These are phyloP conservation scores for Coemansia sp. DNA, from an alignment of 192 early-diverging fungal genomes.

Conservation along the genomic window DNA sequence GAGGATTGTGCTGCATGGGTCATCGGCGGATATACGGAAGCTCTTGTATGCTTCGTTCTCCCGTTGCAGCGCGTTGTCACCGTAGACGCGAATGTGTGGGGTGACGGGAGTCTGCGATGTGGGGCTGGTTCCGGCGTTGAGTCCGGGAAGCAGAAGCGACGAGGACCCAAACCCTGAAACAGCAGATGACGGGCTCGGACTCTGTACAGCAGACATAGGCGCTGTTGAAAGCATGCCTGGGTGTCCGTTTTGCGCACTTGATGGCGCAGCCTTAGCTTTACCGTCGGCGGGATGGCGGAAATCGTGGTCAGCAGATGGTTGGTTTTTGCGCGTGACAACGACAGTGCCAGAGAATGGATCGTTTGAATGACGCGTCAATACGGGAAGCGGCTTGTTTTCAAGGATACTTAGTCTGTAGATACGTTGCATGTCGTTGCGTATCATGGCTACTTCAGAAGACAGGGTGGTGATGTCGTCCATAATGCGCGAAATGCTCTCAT, in stretches of 20 bases:
- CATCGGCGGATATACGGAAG: conserved; percentile 77
- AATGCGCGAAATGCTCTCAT: conserved; percentile 41
- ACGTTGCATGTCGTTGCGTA: conserved; percentile 51
- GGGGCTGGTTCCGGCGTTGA: conserved; percentile 19
- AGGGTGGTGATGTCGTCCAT: conserved; percentile 48
- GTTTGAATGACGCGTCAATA: conserved; percentile 21
- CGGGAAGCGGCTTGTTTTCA: conserved; percentile 54
- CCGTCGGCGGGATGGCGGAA: conserved; percentile 23
- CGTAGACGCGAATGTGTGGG: conserved; percentile 78
- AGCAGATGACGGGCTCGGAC: conserved; percentile 27
- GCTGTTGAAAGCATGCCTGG: conserved; percentile 16
- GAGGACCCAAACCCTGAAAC: conserved; percentile 20
- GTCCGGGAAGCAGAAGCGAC: conserved; percentile 36
- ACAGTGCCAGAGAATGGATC: conserved; percentile 42
- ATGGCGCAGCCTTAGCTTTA: conserved; percentile 13
- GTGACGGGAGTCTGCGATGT: conserved; percentile 42
- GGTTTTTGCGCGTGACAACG: conserved; percentile 30
- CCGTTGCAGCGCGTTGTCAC: conserved; percentile 67
- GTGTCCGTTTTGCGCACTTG: conserved; percentile 11
- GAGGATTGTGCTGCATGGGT: conserved; percentile 84
- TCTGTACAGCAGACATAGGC: conserved; percentile 29
- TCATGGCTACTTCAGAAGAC: conserved; percentile 39
- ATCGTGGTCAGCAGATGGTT: conserved; percentile 24
- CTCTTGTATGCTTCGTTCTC: conserved; percentile 81
- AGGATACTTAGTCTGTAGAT: conserved; percentile 49